A percentile compares a stretch with the other conserved stretches of the same genome.
phyloP scores from a whole-genome alignment of 805 yeast genomes.

The Wickerhamiella dianesei region DNA sequence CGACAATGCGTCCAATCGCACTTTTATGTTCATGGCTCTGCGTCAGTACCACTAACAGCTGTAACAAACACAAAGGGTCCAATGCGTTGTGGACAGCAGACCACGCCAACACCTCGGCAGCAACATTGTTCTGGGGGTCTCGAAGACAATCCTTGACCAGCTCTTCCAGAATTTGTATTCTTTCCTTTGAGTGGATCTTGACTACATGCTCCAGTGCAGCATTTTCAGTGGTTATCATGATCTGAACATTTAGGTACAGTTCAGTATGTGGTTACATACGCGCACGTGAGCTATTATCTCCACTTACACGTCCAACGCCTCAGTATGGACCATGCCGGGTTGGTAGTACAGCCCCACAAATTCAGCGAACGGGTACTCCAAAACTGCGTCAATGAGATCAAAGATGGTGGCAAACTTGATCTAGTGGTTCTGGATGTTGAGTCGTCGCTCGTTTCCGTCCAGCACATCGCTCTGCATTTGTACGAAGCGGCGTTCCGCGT shows the following conservation, averaged over 20 bases:
- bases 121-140: not conserved
- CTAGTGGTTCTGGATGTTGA: conserved; percentile 5
- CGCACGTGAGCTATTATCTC: not conserved
- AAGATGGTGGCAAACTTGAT: conserved; percentile 11
- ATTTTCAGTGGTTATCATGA: no score
- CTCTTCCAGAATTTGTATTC: not conserved
- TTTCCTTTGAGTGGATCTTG: not conserved
- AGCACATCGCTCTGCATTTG: not conserved
- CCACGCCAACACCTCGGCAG: not conserved
- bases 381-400: conserved; percentile 1
- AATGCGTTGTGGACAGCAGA: not conserved
- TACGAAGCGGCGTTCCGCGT: not conserved
- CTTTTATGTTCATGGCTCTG: not conserved
- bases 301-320: no score
- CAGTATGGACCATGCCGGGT: not conserved
- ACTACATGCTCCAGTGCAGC: not conserved
- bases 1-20: not conserved
- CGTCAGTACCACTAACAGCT: not conserved
- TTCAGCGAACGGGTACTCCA: conserved; percentile 3
- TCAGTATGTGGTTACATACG: no score
- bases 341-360: conserved; percentile 4
- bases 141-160: not conserved
- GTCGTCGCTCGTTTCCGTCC: not conserved
- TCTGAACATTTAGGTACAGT: not conserved
- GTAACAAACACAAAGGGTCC: not conserved